Evolutionary conservation across 1,284 basidiomycete species (phyloP), one percentile per base, ranked within the genome.

Genomic region (Cryptococcus jaspeensis): DNA sequence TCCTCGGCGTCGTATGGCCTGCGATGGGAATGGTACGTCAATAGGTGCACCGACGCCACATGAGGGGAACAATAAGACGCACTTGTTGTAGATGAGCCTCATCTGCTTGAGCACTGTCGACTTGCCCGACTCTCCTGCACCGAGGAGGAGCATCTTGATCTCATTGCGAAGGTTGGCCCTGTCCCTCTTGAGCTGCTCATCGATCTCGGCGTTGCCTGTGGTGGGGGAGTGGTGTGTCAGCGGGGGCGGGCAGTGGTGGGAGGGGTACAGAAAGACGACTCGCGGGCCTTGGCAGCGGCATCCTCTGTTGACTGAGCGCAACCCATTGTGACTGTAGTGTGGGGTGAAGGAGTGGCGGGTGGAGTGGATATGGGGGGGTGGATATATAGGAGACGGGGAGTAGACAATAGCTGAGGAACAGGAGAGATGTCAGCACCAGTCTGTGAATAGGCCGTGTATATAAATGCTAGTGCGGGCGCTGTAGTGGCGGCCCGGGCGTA

Each of bases 31-130:
- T 35, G 42, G 47, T 50, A 20, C 8, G 41, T 51, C 38, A 16
- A 35, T 16, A 20, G 3, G 16, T n/a, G 23, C 39, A 50, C 41
- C 23, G 36, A n/a, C 44, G n/a, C 4, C 12, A 13, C 16, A 9
- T n/a, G 6, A 15, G 35, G 9, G 5, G 22, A 11, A 5, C 11
- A 32, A 49, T 25, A 2, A 15, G 18, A 52, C 76, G 53, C 55
- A 76, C 75, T 74, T 76, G 68, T 76, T 88, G 75, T 95, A 89
- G 59, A 96, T 95, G 75, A 95, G 85, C 74, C 94, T 92, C 92
- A 95, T 95, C 79, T 95, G 92, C 80, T 96, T 95, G 60, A 96
- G 82, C 23, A 96, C 89, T 2, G 92, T 95, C 22, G 90, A 93
- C 85, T 92, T 77, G 39, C 75, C 92, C 56, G 90, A 93, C 82